These are phyloP conservation scores for Chlamydomonas sp. DNA, from an alignment of 139 green algal genomes.

Conservation along the genomic window DNA sequence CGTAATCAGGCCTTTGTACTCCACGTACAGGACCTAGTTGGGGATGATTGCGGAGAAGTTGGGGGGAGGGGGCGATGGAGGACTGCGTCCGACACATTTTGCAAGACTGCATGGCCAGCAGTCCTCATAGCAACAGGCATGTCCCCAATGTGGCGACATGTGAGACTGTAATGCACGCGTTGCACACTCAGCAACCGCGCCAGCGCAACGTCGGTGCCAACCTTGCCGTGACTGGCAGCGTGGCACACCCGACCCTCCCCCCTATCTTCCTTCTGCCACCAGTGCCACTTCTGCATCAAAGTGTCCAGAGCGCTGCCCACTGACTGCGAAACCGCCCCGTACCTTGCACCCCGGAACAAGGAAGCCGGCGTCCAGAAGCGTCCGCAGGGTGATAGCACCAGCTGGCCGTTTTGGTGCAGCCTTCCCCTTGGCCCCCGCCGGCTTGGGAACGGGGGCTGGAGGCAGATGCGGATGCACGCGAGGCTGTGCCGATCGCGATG, in stretches of 20 bases:
- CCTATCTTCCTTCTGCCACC: too few relatives aligned
- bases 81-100: background rate
- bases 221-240: too few relatives aligned
- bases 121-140: too few relatives aligned
- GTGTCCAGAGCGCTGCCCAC: too few relatives aligned
- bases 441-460: background rate
- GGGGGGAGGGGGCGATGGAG: background rate
- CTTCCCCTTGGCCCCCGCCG: conserved; percentile 16
- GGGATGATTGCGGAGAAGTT: background rate
- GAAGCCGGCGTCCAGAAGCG: conserved; percentile 79
- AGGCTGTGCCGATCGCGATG: background rate
- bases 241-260: too few relatives aligned
- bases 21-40: conserved; percentile 45
- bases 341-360: conserved; percentile 69
- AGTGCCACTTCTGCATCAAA: background rate
- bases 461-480: background rate
- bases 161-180: too few relatives aligned
- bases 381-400: conserved; percentile 69
- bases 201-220: too few relatives aligned
- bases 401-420: conserved; percentile 27
- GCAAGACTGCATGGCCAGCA: too few relatives aligned
- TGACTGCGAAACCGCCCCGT: too few relatives aligned
- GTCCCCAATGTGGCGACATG: too few relatives aligned
- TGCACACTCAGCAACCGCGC: too few relatives aligned
- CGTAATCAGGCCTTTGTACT: conserved; percentile 82